A percentile compares a stretch with the other conserved stretches of the same genome.
Evolutionary conservation across 257 asterid genomes (phyloP).

Genomic region (Solanum infundibuliforme): DNA sequence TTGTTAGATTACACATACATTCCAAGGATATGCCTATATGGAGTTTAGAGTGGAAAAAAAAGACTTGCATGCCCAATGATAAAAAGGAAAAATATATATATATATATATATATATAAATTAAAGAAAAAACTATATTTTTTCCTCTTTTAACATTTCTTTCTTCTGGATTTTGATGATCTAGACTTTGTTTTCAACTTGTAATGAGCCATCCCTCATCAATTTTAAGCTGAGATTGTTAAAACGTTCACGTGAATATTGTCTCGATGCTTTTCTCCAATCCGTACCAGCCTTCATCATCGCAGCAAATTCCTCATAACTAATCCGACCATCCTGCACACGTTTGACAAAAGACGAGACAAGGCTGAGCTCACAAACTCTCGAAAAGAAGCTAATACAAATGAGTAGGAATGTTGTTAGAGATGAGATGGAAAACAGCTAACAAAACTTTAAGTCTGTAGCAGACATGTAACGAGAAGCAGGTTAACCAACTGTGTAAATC

Average conservation of each 20-base stretch:
- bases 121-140: not conserved
- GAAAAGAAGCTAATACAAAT: not conserved
- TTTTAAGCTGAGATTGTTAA: conserved; percentile 68
- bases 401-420: not conserved
- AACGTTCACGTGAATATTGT: conserved; percentile 60
- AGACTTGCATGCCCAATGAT: not conserved
- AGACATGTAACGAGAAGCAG: not conserved
- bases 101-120: not conserved
- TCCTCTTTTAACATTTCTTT: not conserved
- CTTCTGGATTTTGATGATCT: not conserved
- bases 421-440: not conserved
- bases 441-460: not conserved
- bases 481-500: not conserved
- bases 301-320: conserved; percentile 67
- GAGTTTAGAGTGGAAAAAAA: not conserved
- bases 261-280: conserved; percentile 85
- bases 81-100: not conserved
- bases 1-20: not conserved
- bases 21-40: not conserved
- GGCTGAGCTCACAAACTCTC: not conserved
- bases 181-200: conserved; percentile 29
- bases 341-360: not conserved
- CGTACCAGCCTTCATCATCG: conserved; percentile 84
- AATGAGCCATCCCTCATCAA: conserved; percentile 56
- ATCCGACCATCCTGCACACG: conserved; percentile 60